A percentile compares a stretch with the other conserved stretches of the same genome.
Evolutionary conservation across 202 grass and related monocot genomes (phyloP).

Genomic region (Bolboschoenoplectus hybrid): DNA sequence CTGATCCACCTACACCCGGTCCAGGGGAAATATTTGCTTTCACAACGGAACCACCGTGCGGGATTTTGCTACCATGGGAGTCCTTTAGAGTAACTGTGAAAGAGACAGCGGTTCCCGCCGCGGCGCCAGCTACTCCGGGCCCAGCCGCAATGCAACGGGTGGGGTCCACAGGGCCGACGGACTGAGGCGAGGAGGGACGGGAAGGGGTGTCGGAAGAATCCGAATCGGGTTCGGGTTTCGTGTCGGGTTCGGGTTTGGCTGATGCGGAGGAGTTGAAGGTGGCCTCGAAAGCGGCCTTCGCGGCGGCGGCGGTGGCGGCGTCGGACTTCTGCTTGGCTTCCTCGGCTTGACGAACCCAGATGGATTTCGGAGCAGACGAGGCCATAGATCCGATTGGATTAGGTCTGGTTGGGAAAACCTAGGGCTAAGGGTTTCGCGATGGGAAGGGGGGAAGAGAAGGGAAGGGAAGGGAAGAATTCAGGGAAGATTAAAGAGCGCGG

Average conservation of each 20-base stretch:
- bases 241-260: constrained; percentile 42
- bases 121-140: constrained; percentile 68
- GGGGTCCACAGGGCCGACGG: constrained; percentile 71
- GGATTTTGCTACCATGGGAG: constrained; percentile 57
- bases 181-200: constrained; percentile 43
- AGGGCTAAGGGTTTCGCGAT: background rate
- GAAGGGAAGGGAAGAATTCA: background rate
- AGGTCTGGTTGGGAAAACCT: constrained; percentile 43
- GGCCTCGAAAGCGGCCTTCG: constrained; percentile 96
- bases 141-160: constrained; percentile 67
- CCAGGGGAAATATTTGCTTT: constrained; percentile 68
- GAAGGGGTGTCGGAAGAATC: constrained; percentile 50
- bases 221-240: constrained; percentile 12
- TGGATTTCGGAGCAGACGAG: constrained; percentile 57
- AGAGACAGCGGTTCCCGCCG: constrained; percentile 51
- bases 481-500: background rate
- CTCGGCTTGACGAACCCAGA: constrained; percentile 98
- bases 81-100: constrained; percentile 82
- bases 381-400: constrained; percentile 30
- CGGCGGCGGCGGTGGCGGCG: constrained; percentile 79
- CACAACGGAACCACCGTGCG: constrained; percentile 51
- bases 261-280: constrained; percentile 71
- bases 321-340: constrained; percentile 97
- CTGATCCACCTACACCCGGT: constrained; percentile 55
- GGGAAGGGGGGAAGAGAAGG: background rate